Evolutionary conservation across 148 eudicot species (phyloP).

Genomic region (Cornus kousa): DNA sequence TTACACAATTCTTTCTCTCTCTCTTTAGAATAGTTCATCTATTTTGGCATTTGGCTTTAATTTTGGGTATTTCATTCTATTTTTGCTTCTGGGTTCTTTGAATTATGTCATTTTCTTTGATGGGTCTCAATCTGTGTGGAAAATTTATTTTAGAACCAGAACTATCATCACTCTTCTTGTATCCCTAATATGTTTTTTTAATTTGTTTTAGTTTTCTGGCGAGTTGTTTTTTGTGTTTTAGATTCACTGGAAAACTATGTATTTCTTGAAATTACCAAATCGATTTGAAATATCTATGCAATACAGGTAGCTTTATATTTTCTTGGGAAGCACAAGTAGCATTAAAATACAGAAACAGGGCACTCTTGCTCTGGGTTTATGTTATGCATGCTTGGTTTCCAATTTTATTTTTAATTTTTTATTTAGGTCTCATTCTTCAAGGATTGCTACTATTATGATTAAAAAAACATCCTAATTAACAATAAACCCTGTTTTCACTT

Average conservation of each 20-base stretch:
- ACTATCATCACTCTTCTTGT: neutral
- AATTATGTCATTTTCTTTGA: too few species aligned
- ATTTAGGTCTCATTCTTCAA: neutral
- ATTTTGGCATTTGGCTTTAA: neutral
- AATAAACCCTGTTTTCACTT: neutral
- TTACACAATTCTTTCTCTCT: neutral
- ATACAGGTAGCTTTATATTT: neutral
- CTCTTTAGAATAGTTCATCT: neutral
- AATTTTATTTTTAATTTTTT: neutral
- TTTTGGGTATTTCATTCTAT: neutral
- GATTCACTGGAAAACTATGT: neutral
- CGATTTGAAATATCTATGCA: neutral
- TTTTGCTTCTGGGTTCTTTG: neutral
- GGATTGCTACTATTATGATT: neutral
- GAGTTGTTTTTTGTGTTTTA: neutral
- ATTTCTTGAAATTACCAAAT: constrained; percentile 3
- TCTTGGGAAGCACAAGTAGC: neutral
- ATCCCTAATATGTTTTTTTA: neutral
- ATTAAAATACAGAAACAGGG: neutral
- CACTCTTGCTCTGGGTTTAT: constrained; percentile 9
- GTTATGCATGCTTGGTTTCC: constrained; percentile 2
- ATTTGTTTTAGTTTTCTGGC: neutral
- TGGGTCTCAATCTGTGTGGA: too few species aligned
- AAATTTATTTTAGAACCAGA: neutral
- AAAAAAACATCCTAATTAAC: neutral